phyloP scores from a whole-genome alignment of 2,329 filamentous ascomycete species.

The Ilyonectria destructans region DNA sequence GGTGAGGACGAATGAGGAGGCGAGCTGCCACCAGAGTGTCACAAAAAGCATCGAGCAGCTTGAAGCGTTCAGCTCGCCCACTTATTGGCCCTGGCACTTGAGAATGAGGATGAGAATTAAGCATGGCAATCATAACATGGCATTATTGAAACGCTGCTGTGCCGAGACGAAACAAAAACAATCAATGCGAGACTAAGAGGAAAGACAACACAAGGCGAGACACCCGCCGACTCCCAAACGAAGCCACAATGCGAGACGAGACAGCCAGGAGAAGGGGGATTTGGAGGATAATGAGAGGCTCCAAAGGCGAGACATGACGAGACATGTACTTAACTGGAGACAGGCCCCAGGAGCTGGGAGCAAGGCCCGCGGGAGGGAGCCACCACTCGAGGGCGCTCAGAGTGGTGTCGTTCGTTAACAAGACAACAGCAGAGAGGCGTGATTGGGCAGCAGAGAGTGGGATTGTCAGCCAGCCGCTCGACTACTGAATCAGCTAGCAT shows the following conservation, averaged over 20 bases:
- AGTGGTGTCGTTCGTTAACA: background rate
- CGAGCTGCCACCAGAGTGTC: constrained; percentile 4
- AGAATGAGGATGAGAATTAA: constrained; percentile 1
- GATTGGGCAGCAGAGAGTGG: background rate
- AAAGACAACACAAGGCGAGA: constrained; percentile 14
- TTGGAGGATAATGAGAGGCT: constrained; percentile 16
- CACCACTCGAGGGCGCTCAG: constrained; percentile 11
- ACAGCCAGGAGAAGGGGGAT: constrained; percentile 16
- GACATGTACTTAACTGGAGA: constrained; percentile 13
- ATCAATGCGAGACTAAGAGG: constrained; percentile 17
- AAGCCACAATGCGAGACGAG: constrained; percentile 19
- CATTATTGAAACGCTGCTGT: constrained; percentile 23
- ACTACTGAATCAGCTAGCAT: constrained; percentile 11
- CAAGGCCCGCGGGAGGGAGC: constrained; percentile 12
- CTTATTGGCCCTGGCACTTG: background rate
- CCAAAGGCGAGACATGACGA: constrained; percentile 18
- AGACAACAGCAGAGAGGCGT: background rate
- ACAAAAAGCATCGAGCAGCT: constrained; percentile 6
- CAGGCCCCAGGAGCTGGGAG: constrained; percentile 10
- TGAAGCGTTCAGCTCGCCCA: background rate
- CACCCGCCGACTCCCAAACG: constrained; percentile 14
- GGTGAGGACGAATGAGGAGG: constrained; percentile 26
- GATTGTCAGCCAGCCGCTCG: constrained; percentile 9
- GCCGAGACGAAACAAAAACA: constrained; percentile 23
- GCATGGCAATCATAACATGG: background rate